phyloP scores from a whole-genome alignment of 352 stramenopile species.

The Thalassiosira hispida region DNA sequence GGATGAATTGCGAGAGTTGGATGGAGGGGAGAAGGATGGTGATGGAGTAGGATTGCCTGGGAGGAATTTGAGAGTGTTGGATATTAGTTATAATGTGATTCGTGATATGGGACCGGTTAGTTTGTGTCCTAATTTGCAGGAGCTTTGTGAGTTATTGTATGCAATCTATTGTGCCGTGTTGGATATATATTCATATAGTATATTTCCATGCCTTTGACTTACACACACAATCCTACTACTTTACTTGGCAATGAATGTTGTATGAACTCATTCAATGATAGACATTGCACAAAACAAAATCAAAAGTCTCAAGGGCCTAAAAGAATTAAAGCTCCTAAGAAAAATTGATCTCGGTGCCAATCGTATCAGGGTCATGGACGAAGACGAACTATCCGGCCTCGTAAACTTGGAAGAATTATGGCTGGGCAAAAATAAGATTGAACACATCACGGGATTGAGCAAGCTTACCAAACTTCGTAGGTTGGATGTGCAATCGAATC shows the following conservation, averaged over 20 bases:
- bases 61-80: constrained; percentile 84
- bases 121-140: constrained; percentile 88
- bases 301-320: constrained; percentile 92
- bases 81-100: constrained; percentile 97
- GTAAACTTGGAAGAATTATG: constrained; percentile 93
- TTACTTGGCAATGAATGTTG: not conserved
- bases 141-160: constrained; percentile 73
- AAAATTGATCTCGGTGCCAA: constrained; percentile 98
- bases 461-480: constrained; percentile 89
- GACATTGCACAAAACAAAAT: constrained; percentile 98
- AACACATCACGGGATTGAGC: constrained; percentile 85
- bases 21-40: not conserved
- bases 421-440: constrained; percentile 99
- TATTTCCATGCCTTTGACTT: not conserved
- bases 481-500: constrained; percentile 94
- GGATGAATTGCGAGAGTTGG: constrained; percentile 80
- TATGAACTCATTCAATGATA: constrained; percentile 12
- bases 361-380: constrained; percentile 90
- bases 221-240: not conserved
- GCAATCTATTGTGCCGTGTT: constrained; percentile 10
- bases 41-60: constrained; percentile 34
- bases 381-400: constrained; percentile 88
- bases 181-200: not conserved
- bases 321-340: constrained; percentile 87
- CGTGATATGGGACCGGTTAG: constrained; percentile 86